phyloP scores from a whole-genome alignment of 2,329 filamentous ascomycete genomes.

The Colletotrichum truncatum region DNA sequence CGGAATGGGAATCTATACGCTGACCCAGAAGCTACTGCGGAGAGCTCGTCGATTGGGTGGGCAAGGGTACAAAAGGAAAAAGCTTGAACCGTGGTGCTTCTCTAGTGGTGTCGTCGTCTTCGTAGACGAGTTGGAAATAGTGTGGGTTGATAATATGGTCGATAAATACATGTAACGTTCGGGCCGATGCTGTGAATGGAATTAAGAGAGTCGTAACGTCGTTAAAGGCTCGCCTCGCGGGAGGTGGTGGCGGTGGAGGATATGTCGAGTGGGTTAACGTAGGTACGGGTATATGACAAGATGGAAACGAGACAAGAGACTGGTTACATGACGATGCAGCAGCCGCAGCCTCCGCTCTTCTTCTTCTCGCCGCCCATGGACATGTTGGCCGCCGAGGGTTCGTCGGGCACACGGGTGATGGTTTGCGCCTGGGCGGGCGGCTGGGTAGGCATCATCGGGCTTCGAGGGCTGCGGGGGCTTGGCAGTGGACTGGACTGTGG shows the following conservation, averaged over 20 bases:
- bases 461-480: constrained; percentile 54
- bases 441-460: constrained; percentile 42
- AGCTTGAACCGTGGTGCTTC: constrained; percentile 12
- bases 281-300: constrained; percentile 13
- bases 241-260: constrained; percentile 3
- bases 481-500: constrained; percentile 49
- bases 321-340: constrained; percentile 60
- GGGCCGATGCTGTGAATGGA: constrained; percentile 24
- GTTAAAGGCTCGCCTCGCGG: constrained; percentile 29
- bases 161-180: constrained; percentile 31
- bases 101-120: constrained; percentile 16
- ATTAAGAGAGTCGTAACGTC: constrained; percentile 34
- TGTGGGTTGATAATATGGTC: constrained; percentile 15
- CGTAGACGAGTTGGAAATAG: neutral
- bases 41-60: neutral
- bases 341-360: constrained; percentile 57
- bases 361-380: constrained; percentile 39
- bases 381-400: constrained; percentile 16
- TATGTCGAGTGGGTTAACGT: constrained; percentile 10
- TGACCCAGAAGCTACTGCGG: neutral
- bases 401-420: constrained; percentile 33
- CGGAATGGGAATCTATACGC: constrained; percentile 1
- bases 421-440: constrained; percentile 32
- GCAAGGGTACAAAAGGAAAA: constrained; percentile 16
- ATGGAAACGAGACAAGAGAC: neutral